Conservation (phyloP, 2,329 filamentous ascomycete genomes). For the Trichoderma breve region DNA sequence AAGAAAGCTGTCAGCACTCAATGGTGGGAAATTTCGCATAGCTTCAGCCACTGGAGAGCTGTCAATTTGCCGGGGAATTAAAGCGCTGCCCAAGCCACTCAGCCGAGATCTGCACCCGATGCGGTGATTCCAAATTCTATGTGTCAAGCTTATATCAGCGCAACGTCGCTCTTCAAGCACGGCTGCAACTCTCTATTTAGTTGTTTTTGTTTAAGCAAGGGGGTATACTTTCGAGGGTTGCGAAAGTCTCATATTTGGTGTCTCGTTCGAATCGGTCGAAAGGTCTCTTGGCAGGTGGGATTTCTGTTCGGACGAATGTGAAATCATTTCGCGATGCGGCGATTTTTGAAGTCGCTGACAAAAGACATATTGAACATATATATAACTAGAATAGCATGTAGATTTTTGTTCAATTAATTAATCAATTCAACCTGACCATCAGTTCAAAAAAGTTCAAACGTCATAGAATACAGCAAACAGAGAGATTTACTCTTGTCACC, state of each 20-base stretch:
- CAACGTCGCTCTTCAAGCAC: neutral
- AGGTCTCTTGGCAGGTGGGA: neutral
- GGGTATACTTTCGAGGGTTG: neutral
- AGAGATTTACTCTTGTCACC: neutral
- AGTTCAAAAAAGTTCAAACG: neutral
- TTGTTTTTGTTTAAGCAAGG: neutral
- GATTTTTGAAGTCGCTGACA: neutral
- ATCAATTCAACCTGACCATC: neutral
- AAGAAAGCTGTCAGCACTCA: constrained; percentile 3
- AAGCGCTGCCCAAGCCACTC: neutral
- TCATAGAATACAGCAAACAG: neutral
- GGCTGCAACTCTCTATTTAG: neutral
- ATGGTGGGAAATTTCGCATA: neutral
- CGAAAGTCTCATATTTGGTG: neutral
- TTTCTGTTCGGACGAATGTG: neutral
- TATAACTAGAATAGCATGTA: neutral
- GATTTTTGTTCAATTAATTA: no score
- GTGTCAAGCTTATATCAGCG: constrained; percentile 12
- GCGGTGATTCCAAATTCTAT: constrained; percentile 3
- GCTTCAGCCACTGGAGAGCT: neutral
- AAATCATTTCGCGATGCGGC: neutral
- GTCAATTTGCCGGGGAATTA: neutral
- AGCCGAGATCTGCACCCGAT: neutral
- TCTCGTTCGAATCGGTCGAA: neutral
- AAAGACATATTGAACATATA: neutral